Evolutionary conservation across 2,329 filamentous ascomycete species (phyloP).

Genomic region (Beauveria brongniartii): DNA sequence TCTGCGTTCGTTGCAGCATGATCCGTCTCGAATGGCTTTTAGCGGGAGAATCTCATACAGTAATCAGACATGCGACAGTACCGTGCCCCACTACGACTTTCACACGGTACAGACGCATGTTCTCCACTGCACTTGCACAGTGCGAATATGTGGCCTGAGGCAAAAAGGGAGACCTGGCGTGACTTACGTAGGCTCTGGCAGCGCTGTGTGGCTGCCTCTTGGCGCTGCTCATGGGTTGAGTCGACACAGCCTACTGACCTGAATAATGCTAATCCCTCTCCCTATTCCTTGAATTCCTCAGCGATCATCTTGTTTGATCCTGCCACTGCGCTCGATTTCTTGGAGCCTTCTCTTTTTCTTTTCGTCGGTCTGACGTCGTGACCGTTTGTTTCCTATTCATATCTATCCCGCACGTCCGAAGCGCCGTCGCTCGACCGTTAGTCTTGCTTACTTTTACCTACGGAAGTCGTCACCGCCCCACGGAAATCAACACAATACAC

Average conservation of each 20-base stretch:
- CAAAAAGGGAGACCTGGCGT: constrained; percentile 1
- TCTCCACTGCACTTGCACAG: not conserved
- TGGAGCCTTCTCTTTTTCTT: constrained; percentile 13
- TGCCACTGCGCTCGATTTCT: constrained; percentile 8
- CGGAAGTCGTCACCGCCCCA: not conserved
- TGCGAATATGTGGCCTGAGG: constrained; percentile 3
- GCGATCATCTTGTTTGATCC: constrained; percentile 13
- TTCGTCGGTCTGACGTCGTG: not conserved
- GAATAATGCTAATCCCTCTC: not conserved
- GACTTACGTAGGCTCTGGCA: not conserved
- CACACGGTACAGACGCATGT: not conserved
- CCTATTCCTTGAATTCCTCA: constrained; percentile 8
- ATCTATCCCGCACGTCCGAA: not conserved
- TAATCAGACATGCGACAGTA: constrained; percentile 4
- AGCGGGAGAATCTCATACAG: not conserved
- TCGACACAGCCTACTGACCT: constrained; percentile 4
- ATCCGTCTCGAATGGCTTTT: not conserved
- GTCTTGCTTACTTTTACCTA: not conserved
- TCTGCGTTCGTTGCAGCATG: not conserved
- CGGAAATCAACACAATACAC: constrained; percentile 12
- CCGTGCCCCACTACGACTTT: not conserved
- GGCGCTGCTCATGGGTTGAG: constrained; percentile 7
- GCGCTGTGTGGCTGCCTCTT: constrained; percentile 1
- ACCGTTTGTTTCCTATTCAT: not conserved
- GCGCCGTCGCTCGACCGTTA: not conserved